Evolutionary conservation across 768 basidiomycete genomes (phyloP).

Genomic region (Trametes coccinea): DNA sequence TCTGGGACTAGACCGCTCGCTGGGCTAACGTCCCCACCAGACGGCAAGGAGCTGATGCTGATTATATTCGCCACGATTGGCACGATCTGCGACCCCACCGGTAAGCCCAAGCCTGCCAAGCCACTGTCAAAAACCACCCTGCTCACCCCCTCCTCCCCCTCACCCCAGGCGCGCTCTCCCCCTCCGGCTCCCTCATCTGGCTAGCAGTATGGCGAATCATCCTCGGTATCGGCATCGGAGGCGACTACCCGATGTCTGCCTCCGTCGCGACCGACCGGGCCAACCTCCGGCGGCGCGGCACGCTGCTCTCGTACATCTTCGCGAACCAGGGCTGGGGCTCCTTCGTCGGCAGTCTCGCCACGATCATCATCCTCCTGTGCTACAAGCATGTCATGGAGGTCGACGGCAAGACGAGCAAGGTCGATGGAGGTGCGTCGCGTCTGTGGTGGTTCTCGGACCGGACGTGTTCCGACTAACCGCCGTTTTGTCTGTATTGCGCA

Average conservation of each 20-base stretch:
- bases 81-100: slow-evolving; percentile 65
- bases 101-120: slow-evolving; percentile 21
- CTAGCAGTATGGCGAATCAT: slow-evolving; percentile 67
- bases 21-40: slow-evolving; percentile 33
- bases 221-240: slow-evolving; percentile 77
- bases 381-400: slow-evolving; percentile 67
- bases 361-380: slow-evolving; percentile 61
- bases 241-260: slow-evolving; percentile 80
- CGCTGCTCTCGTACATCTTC: slow-evolving; percentile 76
- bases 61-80: slow-evolving; percentile 79
- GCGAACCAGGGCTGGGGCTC: slow-evolving; percentile 80
- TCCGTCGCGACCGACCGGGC: slow-evolving; percentile 68
- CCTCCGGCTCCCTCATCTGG: slow-evolving; percentile 57
- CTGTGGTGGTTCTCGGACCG: background rate
- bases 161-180: slow-evolving; percentile 45
- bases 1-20: background rate
- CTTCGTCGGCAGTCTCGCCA: slow-evolving; percentile 60
- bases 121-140: too few species aligned
- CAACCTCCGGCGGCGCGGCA: slow-evolving; percentile 64
- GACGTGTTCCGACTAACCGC: background rate
- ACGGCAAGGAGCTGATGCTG: slow-evolving; percentile 79
- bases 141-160: background rate
- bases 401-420: slow-evolving; percentile 57
- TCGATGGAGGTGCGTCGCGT: slow-evolving; percentile 60
- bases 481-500: background rate